A percentile compares a stretch with the other conserved stretches of the same genome.
Evolutionary conservation across 129 eudicot genomes (phyloP).

Genomic region (Kitagawia praeruptora): DNA sequence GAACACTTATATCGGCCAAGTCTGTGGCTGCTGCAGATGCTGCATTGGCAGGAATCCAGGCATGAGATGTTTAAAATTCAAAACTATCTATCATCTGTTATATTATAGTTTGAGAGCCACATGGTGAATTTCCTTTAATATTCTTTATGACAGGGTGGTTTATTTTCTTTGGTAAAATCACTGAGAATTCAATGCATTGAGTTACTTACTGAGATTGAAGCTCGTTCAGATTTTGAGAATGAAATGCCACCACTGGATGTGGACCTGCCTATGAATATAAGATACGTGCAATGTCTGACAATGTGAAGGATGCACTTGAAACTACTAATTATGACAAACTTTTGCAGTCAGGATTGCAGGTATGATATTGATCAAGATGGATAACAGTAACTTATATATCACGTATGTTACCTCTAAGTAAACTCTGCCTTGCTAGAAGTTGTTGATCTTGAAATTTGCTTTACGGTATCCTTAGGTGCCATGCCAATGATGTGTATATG

Average conservation of each 20-base stretch:
- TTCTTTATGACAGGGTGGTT: slow-evolving; percentile 70
- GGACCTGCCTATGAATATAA: slow-evolving; percentile 29
- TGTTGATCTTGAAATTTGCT: neutral
- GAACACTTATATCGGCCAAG: slow-evolving; percentile 73
- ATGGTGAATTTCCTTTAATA: neutral
- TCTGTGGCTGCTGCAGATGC: slow-evolving; percentile 95
- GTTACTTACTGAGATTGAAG: slow-evolving; percentile 94
- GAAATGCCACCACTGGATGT: slow-evolving; percentile 90
- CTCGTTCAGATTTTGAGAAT: slow-evolving; percentile 96
- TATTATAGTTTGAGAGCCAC: neutral
- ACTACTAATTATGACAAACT: slow-evolving; percentile 92
- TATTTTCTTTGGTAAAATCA: slow-evolving; percentile 77
- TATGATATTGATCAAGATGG: slow-evolving; percentile 11
- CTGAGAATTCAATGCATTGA: slow-evolving; percentile 74
- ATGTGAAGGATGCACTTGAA: slow-evolving; percentile 71
- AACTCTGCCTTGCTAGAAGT: neutral
- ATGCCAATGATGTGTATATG: neutral
- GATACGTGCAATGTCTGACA: slow-evolving; percentile 51
- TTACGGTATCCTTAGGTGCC: neutral
- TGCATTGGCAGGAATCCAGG: slow-evolving; percentile 96
- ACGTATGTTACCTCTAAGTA: neutral
- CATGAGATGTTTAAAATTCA: slow-evolving; percentile 4
- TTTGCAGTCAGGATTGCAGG: slow-evolving; percentile 94
- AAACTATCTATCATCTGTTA: neutral
- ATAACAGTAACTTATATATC: neutral